A percentile compares a stretch with the other conserved stretches of the same genome.
Evolutionary conservation across 2,329 filamentous ascomycete genomes (phyloP).

Genomic region (Leptodontidium sp.): DNA sequence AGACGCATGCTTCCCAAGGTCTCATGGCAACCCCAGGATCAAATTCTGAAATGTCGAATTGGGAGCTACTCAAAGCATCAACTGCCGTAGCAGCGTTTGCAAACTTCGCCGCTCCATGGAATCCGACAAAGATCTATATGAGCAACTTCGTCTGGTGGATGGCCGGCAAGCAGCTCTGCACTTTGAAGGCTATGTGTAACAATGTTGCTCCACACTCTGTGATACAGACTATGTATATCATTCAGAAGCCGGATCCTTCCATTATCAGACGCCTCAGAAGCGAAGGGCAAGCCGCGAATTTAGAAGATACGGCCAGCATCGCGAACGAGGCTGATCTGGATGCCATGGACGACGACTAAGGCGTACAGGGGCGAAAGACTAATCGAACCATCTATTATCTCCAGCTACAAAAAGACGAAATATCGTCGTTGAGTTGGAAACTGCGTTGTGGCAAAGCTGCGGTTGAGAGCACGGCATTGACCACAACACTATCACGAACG

Average conservation of each 20-base stretch:
- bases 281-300: conserved; percentile 11
- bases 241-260: conserved; percentile 14
- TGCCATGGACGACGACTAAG: conserved; percentile 19
- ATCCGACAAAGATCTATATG: background rate
- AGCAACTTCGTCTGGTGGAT: conserved; percentile 26
- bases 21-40: conserved; percentile 29
- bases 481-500: too few relatives aligned
- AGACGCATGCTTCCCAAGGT: conserved; percentile 33
- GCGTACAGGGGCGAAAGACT: conserved; percentile 4
- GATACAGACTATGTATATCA: conserved; percentile 14
- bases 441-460: background rate
- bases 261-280: conserved; percentile 18
- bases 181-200: conserved; percentile 17
- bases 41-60: conserved; percentile 43
- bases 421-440: background rate
- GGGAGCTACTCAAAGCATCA: conserved; percentile 57
- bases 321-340: conserved; percentile 22
- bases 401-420: background rate
- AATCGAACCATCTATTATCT: conserved; percentile 8
- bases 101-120: background rate
- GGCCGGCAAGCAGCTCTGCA: conserved; percentile 20
- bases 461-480: background rate
- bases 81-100: conserved; percentile 39
- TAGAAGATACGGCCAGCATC: conserved; percentile 21
- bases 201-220: conserved; percentile 7